Percentiles rank a stretch among this genome's conserved stretches.
Evolutionary conservation across 495 filamentous ascomycete genomes (phyloP).

Genomic region (Neurospora sp.): DNA sequence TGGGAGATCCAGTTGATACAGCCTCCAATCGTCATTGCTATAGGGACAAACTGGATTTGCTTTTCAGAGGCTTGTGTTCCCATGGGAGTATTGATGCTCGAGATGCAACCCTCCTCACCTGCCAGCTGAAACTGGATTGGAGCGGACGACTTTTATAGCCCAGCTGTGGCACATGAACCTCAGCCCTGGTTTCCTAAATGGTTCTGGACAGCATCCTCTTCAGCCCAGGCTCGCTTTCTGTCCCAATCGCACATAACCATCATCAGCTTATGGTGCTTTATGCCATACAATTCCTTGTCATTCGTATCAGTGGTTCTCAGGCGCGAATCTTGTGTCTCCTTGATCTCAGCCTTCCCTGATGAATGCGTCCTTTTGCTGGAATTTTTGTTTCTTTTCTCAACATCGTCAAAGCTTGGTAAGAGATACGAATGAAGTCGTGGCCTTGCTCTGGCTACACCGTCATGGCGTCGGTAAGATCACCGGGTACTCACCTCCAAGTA

Average conservation of each 20-base stretch:
- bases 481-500: neutral
- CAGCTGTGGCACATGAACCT: neutral
- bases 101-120: neutral
- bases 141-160: neutral
- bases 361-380: neutral
- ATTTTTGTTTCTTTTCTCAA: neutral
- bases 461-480: neutral
- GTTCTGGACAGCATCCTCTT: neutral
- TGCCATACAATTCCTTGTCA: neutral
- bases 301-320: neutral
- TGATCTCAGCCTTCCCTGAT: neutral
- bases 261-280: neutral
- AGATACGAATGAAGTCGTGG: neutral
- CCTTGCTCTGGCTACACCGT: neutral
- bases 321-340: neutral
- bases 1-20: neutral
- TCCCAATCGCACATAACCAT: neutral
- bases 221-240: neutral
- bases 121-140: neutral
- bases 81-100: neutral
- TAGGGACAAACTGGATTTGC: neutral
- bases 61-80: neutral
- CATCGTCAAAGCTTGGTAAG: neutral
- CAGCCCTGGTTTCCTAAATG: neutral
- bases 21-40: neutral